Base-by-base conservation (phyloP, 2,329 filamentous ascomycete species). In the Cephalotrichum gorgonifer region DNA sequence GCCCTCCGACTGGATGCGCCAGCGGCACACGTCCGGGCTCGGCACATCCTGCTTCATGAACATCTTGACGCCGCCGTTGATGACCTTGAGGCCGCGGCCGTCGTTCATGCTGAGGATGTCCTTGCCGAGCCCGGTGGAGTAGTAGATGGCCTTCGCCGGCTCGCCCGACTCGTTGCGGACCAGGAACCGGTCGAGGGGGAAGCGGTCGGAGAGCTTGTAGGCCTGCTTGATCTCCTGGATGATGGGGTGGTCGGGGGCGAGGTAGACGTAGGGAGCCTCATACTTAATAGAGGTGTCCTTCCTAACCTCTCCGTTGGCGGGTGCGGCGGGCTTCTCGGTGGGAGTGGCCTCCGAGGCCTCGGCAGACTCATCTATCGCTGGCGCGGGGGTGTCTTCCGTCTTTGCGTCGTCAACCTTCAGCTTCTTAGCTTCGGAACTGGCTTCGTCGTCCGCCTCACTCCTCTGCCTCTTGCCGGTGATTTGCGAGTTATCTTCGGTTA, bases 11-110 rank as follows among this genome's bases (percentile, higher is more conserved):
- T 98, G 93, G 58, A 98, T 93, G 43, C 93, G 82, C 93, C 93
- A 98, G 51, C 85, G 79, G 71, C 90, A 95, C 30, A 93, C 85
- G 49, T 90, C 85, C 31, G 85, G 83, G 5, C 83, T 86, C 52
- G 95, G 90, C 0, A 88, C 85, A 60, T 96, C 89, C 65, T 97
- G 91, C 72, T 95, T 95, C 74, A 97, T 93, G 64, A 95, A 98
- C 88, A 97, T 97, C 70, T 95, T 95, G 30, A 98, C 90, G 54
- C 93, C 93, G 46, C 86, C 91, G 67, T 98, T 93, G 45, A 98
- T 86, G 62, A 98, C 95, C 64, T 93, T 95, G 66, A 97, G 84
- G 43, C 89, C 89, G 26, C 86, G 83, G 41, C 88, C 87, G 65
- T 96, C 89, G 63, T 98, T 98, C 61, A 85, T 78, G 4, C 76